Percentiles rank a stretch among this genome's conserved stretches.
Evolutionary conservation across 257 asterid genomes (phyloP).

Genomic region (Anisodus tanguticus): DNA sequence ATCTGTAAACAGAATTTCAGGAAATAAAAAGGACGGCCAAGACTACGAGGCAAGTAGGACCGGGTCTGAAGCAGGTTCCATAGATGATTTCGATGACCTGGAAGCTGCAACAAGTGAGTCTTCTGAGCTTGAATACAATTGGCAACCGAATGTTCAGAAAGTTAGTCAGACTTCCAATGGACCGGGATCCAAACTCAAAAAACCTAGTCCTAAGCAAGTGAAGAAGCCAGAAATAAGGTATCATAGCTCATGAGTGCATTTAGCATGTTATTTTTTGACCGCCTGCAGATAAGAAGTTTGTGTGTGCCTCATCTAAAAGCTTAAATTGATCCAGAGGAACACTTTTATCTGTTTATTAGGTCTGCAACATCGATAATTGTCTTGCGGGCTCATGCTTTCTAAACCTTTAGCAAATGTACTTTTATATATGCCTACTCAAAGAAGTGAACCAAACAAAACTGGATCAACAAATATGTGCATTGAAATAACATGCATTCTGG

Average conservation of each 20-base stretch:
- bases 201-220: slow-evolving; percentile 52
- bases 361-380: slow-evolving; percentile 6
- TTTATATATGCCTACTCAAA: slow-evolving; percentile 9
- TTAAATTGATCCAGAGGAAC: neutral
- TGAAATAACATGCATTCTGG: neutral
- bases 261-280: neutral
- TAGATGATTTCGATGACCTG: slow-evolving; percentile 54
- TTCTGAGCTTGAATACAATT: slow-evolving; percentile 64
- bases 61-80: slow-evolving; percentile 29
- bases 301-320: neutral
- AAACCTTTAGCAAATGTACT: slow-evolving; percentile 12
- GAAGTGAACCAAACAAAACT: neutral
- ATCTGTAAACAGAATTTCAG: slow-evolving; percentile 24
- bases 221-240: slow-evolving; percentile 67
- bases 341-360: neutral
- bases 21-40: slow-evolving; percentile 48
- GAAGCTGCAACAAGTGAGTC: slow-evolving; percentile 75
- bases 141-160: slow-evolving; percentile 48
- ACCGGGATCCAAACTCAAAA: slow-evolving; percentile 52
- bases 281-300: neutral
- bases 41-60: slow-evolving; percentile 43
- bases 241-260: neutral
- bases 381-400: neutral
- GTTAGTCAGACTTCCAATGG: slow-evolving; percentile 45
- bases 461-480: neutral